These are phyloP conservation scores for Xylariaceae sp. DNA, from an alignment of 2,329 filamentous ascomycete genomes.

Conservation along the genomic window DNA sequence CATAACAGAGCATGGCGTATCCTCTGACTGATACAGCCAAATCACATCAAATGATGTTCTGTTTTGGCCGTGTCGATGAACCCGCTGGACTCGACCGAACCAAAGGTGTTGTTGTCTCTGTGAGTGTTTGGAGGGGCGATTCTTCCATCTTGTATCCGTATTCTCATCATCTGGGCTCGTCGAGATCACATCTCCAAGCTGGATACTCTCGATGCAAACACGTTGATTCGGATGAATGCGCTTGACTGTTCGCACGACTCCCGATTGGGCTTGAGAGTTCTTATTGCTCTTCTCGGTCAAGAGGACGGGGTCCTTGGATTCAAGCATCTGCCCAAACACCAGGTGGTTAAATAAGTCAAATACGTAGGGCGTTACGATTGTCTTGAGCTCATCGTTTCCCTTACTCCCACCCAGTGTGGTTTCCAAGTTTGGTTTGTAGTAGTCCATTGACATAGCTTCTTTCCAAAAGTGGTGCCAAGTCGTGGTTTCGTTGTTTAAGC, in stretches of 20 bases:
- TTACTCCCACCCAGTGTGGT: background rate
- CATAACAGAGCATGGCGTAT: slow-evolving; percentile 66
- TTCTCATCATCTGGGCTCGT: slow-evolving; percentile 43
- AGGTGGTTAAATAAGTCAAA: slow-evolving; percentile 61
- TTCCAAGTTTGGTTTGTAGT: slow-evolving; percentile 30
- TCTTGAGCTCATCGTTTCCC: slow-evolving; percentile 33
- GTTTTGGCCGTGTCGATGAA: slow-evolving; percentile 38
- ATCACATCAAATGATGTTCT: slow-evolving; percentile 55
- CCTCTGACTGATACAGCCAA: slow-evolving; percentile 69
- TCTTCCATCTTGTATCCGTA: slow-evolving; percentile 53
- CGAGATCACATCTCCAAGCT: slow-evolving; percentile 47
- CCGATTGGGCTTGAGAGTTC: background rate
- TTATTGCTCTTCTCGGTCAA: slow-evolving; percentile 23
- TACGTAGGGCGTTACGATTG: slow-evolving; percentile 68
- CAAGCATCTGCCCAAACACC: slow-evolving; percentile 53
- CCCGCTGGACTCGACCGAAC: slow-evolving; percentile 65
- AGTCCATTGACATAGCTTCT: slow-evolving; percentile 41
- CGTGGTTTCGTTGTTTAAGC: slow-evolving; percentile 33
- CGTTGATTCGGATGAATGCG: slow-evolving; percentile 9
- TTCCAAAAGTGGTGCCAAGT: slow-evolving; percentile 48
- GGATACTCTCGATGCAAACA: slow-evolving; percentile 33
- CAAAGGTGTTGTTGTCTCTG: slow-evolving; percentile 52
- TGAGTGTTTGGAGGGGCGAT: slow-evolving; percentile 40
- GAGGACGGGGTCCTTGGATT: slow-evolving; percentile 30
- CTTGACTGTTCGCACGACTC: slow-evolving; percentile 1